A percentile compares a stretch with the other conserved stretches of the same genome.
Conservation (phyloP, 805 yeast species). For the Aciculoconidium aculeatum region DNA sequence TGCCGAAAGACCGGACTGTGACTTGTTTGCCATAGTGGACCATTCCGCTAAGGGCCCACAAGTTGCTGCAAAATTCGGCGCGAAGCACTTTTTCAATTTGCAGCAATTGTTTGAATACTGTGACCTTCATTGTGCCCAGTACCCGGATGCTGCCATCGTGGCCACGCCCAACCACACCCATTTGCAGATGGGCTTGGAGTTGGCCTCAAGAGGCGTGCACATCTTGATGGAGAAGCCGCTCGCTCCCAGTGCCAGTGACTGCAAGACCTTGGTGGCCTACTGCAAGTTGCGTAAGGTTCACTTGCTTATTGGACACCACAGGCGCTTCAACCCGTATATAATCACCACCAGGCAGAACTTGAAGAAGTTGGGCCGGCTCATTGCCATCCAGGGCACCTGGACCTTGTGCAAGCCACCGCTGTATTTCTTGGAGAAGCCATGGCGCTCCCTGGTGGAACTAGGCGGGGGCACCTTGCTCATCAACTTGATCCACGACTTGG, state of each 20-base stretch:
- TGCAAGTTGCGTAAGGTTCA: slow-evolving; percentile 18
- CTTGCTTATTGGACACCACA: slow-evolving; percentile 35
- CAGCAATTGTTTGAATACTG: slow-evolving; percentile 22
- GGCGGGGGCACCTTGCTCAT: slow-evolving; percentile 36
- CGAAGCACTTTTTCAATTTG: slow-evolving; percentile 19
- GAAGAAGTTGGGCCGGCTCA: slow-evolving; percentile 22
- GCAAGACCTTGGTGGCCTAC: slow-evolving; percentile 22
- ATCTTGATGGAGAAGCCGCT: slow-evolving; percentile 35
- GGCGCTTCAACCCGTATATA: slow-evolving; percentile 37
- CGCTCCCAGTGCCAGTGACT: slow-evolving; percentile 25
- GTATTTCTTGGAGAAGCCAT: slow-evolving; percentile 27
- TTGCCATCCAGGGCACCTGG: slow-evolving; percentile 38
- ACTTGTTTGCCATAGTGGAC: slow-evolving; percentile 31
- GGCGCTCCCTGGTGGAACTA: slow-evolving; percentile 22
- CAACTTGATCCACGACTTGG: slow-evolving; percentile 36
- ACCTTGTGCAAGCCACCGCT: slow-evolving; percentile 28
- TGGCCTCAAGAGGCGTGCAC: slow-evolving; percentile 29
- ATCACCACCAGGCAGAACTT: slow-evolving; percentile 26
- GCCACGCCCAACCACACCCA: slow-evolving; percentile 39
- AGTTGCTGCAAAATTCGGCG: slow-evolving; percentile 22
- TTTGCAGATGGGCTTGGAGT: slow-evolving; percentile 21
- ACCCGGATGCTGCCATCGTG: slow-evolving; percentile 34
- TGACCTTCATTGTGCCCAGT: slow-evolving; percentile 11
- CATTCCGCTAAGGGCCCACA: slow-evolving; percentile 26
- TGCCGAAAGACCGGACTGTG: slow-evolving; percentile 17